Conservation (phyloP, 2,329 filamentous ascomycete species). For the Elsinoe australis region DNA sequence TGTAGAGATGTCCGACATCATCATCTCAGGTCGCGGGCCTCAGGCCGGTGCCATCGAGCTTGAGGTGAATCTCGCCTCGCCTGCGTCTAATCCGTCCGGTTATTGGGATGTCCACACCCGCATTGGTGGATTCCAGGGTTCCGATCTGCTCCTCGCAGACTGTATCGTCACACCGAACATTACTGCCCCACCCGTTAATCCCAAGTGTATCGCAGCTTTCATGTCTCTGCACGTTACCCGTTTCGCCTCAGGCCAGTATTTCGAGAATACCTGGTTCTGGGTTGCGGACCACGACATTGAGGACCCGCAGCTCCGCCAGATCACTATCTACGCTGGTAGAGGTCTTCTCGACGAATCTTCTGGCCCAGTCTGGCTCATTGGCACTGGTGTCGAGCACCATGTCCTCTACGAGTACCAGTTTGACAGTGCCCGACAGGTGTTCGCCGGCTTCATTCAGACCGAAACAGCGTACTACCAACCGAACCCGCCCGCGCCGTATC, state of each 20-base stretch:
- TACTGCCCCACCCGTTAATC: constrained; percentile 33
- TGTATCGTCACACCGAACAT: constrained; percentile 29
- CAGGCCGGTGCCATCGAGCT: constrained; percentile 40
- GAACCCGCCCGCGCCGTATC: constrained; percentile 30
- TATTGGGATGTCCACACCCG: constrained; percentile 32
- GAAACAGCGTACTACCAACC: constrained; percentile 24
- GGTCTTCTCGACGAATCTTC: constrained; percentile 36
- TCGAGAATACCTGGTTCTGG: constrained; percentile 51
- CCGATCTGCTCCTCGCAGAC: constrained; percentile 34
- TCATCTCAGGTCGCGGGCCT: constrained; percentile 44
- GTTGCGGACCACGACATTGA: constrained; percentile 48
- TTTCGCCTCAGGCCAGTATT: constrained; percentile 40
- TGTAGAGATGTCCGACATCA: constrained; percentile 47
- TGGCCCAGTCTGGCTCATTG: constrained; percentile 49
- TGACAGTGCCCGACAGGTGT: constrained; percentile 43
- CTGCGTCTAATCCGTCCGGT: constrained; percentile 43
- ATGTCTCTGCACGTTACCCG: constrained; percentile 43
- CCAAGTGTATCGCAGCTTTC: constrained; percentile 30
- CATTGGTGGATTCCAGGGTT: constrained; percentile 31
- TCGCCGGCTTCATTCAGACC: constrained; percentile 23
- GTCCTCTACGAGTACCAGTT: constrained; percentile 49
- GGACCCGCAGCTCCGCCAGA: constrained; percentile 34
- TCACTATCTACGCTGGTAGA: constrained; percentile 41
- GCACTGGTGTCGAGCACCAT: constrained; percentile 48
- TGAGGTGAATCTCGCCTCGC: constrained; percentile 46